phyloP scores from a whole-genome alignment of 306 rosid genomes.

The Mimosa bimucronata region DNA sequence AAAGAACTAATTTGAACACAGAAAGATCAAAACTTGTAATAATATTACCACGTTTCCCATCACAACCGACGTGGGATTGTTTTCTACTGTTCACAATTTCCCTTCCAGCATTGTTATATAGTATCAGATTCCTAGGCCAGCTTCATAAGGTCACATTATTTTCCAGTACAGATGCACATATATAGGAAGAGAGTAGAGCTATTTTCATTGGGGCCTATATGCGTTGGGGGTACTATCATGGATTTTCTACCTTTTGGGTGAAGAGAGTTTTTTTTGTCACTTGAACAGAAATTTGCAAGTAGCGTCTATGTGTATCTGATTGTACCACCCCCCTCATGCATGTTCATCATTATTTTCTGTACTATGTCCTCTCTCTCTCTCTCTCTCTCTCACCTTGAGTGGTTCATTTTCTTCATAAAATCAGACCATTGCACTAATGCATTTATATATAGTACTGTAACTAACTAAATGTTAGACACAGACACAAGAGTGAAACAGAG shows the following conservation, averaged over 20 bases:
- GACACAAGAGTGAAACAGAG: no score
- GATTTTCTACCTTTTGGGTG: slow-evolving; percentile 49
- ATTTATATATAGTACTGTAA: slow-evolving; percentile 8
- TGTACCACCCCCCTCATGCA: slow-evolving; percentile 37
- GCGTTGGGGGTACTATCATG: slow-evolving; percentile 46
- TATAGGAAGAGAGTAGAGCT: slow-evolving; percentile 39
- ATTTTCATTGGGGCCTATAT: slow-evolving; percentile 42
- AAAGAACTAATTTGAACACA: slow-evolving; percentile 27
- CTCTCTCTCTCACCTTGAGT: slow-evolving; percentile 26
- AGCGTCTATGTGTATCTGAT: slow-evolving; percentile 33
- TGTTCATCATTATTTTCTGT: slow-evolving; percentile 35
- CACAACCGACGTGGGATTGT: slow-evolving; percentile 13
- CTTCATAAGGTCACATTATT: slow-evolving; percentile 44
- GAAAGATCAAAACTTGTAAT: slow-evolving; percentile 11
- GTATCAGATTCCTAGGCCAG: slow-evolving; percentile 44
- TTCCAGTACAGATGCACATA: slow-evolving; percentile 40
- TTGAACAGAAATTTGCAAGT: slow-evolving; percentile 34
- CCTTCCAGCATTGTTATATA: slow-evolving; percentile 31
- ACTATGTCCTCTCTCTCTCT: slow-evolving; percentile 26
- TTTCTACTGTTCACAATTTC: slow-evolving; percentile 39
- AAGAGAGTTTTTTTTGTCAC: slow-evolving; percentile 43
- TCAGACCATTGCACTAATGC: neutral
- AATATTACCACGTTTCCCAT: slow-evolving; percentile 35
- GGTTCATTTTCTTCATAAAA: slow-evolving; percentile 35
- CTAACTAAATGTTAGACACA: neutral